Base-by-base conservation (phyloP, 192 early-diverging fungal genomes). In the Thoreauomyces humboldtii region DNA sequence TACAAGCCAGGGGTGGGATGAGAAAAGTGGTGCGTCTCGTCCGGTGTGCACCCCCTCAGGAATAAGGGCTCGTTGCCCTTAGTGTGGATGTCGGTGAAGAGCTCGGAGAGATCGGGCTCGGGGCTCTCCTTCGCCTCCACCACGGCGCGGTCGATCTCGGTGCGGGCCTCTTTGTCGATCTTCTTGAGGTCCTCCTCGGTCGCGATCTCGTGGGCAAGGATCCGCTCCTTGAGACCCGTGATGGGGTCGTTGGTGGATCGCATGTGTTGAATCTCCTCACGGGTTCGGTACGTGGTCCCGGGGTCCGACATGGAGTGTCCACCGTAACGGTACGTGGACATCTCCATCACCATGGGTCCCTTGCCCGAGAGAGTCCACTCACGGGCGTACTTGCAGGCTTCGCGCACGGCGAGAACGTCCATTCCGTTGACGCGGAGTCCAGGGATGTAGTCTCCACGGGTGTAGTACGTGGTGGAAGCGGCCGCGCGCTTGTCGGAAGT, bases 271-370 rank as follows among this genome's bases (percentile, higher is more conserved):
- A 96, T 93, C 84, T 98, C 94, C 81, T 98, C 96, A 77, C 96
- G 92, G 59, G 93, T 94, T 67, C 96, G 89, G 90, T 98, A 98
- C 37, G 92, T 97, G 76, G 94, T 98, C 67, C 96, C 96, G 24
- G 94, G 96, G 78, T 98, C 94, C 59, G 94, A 98, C 96, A 98
- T 98, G 67, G 96, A 98, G 92, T 98, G 96, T 55, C 96, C 96
- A 77, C 94, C 96, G 80, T 98, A 98, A 54, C 94, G 93, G 82
- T 98, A 98, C 25, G 96, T 98, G 66, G 89, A 88, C 85, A 96
- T 86, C 84, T 98, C 94, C 75, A 96, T 82, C 29, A 98, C 84
- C 55, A 97, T 72, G 37, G 96, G 94, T 11, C 96, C 96, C 61
- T 95, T 89, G 66, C 86, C 93, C 51, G 73, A 67, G 41, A 84